Conservation (phyloP, 1,139 yeast species). For the Debaryomyces robertsiae region DNA sequence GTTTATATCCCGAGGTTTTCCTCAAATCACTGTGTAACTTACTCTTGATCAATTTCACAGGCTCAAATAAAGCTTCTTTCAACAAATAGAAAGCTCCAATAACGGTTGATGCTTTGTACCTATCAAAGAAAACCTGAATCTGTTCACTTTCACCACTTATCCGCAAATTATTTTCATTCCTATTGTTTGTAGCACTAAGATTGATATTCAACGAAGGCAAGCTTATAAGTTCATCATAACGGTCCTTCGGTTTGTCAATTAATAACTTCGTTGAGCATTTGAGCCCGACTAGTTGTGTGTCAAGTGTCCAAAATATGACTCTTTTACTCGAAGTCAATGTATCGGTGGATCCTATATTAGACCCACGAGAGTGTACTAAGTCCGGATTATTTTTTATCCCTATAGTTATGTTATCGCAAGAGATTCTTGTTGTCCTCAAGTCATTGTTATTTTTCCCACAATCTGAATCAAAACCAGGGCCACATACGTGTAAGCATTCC, state of each 20-base stretch:
- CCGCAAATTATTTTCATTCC: slow-evolving; percentile 27
- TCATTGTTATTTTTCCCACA: slow-evolving; percentile 37
- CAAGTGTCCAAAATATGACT: slow-evolving; percentile 2
- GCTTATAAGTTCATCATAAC: slow-evolving; percentile 15
- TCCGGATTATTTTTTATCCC: slow-evolving; percentile 8
- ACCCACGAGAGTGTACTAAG: not conserved
- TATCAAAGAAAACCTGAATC: slow-evolving; percentile 43
- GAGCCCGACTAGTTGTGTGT: not conserved
- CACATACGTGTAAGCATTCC: slow-evolving; percentile 34
- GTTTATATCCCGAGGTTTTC: slow-evolving; percentile 16
- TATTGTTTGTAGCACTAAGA: slow-evolving; percentile 18
- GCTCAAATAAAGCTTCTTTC: slow-evolving; percentile 47
- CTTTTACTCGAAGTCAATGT: slow-evolving; percentile 4
- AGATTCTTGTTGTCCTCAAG: slow-evolving; percentile 31
- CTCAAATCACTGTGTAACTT: slow-evolving; percentile 30
- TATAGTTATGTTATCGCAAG: slow-evolving; percentile 14
- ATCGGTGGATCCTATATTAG: slow-evolving; percentile 3
- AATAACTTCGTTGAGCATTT: slow-evolving; percentile 1
- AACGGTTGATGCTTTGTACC: slow-evolving; percentile 52
- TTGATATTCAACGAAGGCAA: slow-evolving; percentile 23
- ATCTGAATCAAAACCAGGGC: slow-evolving; percentile 42
- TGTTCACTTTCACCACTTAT: slow-evolving; percentile 32
- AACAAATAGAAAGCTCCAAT: slow-evolving; percentile 58
- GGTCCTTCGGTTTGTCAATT: not conserved
- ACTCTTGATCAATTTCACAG: slow-evolving; percentile 26